Evolutionary conservation across 176 grass and related monocot species (phyloP).

Genomic region (Oryza nivara): DNA sequence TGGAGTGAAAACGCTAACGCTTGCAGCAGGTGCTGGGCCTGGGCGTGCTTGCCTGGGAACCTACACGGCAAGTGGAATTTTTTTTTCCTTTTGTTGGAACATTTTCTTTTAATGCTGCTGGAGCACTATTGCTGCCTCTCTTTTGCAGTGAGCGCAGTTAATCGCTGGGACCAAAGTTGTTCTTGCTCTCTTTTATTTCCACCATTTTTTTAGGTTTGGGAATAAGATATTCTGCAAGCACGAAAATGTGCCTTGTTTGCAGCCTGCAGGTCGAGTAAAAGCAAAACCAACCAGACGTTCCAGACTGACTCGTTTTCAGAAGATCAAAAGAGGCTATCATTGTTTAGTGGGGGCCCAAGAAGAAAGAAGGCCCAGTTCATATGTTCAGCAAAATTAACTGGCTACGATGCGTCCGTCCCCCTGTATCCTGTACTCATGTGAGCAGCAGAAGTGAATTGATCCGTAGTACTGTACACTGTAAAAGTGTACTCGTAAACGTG

Average conservation of each 20-base stretch:
- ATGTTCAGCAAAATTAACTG: not conserved
- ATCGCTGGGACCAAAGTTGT: not conserved
- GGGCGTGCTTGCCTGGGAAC: not conserved
- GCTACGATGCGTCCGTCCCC: too few species aligned
- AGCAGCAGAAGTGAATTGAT: not conserved
- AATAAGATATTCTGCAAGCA: too few species aligned
- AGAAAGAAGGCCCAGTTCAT: not conserved
- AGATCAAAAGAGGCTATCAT: not conserved
- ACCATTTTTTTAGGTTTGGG: not conserved
- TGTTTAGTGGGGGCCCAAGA: too few species aligned
- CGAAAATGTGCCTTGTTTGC: not conserved
- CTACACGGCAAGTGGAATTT: constrained; percentile 8
- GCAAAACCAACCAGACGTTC: not conserved
- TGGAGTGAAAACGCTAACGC: not conserved
- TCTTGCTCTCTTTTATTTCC: not conserved
- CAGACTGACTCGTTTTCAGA: not conserved
- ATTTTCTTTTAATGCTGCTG: constrained; percentile 15
- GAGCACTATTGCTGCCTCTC: not conserved
- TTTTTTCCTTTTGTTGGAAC: not conserved
- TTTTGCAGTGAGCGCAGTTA: constrained; percentile 21
- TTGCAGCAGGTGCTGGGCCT: constrained; percentile 38
- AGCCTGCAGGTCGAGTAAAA: not conserved
- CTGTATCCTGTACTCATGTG: not conserved
- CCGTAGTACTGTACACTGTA: not conserved
- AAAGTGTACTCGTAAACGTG: not conserved